Evolutionary conservation across 2,329 filamentous ascomycete species (phyloP).

Genomic region (Metarhizium album): DNA sequence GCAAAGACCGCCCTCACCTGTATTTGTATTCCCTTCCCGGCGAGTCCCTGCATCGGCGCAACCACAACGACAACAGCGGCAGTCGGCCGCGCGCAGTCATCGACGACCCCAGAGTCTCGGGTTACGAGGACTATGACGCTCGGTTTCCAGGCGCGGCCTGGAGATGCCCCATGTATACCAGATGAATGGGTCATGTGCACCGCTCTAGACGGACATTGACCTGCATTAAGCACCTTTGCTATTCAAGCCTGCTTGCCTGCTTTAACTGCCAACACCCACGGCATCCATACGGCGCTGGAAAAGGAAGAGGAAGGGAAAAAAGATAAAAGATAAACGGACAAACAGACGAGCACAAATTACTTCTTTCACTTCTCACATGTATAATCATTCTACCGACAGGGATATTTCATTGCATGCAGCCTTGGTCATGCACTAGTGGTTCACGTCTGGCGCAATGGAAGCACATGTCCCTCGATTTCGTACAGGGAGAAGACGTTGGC

Average conservation of each 20-base stretch:
- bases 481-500: constrained; percentile 5
- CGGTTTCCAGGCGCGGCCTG: constrained; percentile 22
- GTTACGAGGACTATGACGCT: constrained; percentile 34
- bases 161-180: background rate
- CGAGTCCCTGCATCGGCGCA: background rate
- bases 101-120: constrained; percentile 4
- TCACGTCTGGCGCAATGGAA: background rate
- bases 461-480: background rate
- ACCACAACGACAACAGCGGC: background rate
- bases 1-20: constrained; percentile 13
- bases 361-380: background rate
- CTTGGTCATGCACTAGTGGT: background rate
- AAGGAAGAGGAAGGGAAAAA: background rate
- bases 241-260: background rate
- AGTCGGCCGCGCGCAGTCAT: background rate
- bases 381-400: background rate
- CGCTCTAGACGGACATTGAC: background rate
- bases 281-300: background rate
- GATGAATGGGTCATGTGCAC: background rate
- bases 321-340: no score
- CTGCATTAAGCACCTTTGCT: background rate
- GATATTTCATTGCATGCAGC: background rate
- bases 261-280: background rate
- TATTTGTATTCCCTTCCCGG: constrained; percentile 14
- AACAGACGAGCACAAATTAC: background rate